These are phyloP conservation scores for Syzygium malaccense DNA, from an alignment of 441 rosid genomes.

Conservation along the genomic window DNA sequence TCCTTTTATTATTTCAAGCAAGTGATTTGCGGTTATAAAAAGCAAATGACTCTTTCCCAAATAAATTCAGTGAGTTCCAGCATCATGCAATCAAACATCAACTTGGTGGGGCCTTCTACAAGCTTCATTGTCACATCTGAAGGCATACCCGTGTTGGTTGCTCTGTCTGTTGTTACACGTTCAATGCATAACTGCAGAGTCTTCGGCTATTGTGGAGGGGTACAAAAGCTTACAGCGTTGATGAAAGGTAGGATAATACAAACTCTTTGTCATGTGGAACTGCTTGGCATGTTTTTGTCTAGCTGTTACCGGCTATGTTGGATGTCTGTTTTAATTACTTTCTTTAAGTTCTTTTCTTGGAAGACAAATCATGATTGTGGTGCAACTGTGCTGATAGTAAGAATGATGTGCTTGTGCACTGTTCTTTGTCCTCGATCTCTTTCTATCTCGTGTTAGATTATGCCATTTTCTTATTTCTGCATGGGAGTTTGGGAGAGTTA, in stretches of 20 bases:
- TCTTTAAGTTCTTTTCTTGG: not conserved
- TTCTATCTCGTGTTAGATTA: not conserved
- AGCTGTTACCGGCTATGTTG: not conserved
- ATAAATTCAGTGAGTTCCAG: constrained; percentile 37
- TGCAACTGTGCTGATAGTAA: not conserved
- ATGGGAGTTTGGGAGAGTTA: not conserved
- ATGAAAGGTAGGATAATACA: constrained; percentile 48
- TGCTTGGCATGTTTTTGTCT: not conserved
- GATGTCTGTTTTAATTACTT: not conserved
- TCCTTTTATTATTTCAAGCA: not conserved
- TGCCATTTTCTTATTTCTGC: not conserved
- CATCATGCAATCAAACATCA: constrained; percentile 20
- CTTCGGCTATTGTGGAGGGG: constrained; percentile 62
- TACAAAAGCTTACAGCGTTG: constrained; percentile 61
- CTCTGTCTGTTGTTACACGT: constrained; percentile 43
- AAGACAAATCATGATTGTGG: not conserved
- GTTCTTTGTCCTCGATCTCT: not conserved
- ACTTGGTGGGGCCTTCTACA: constrained; percentile 30
- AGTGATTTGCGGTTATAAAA: not conserved
- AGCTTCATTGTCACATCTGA: constrained; percentile 36
- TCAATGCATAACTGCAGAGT: constrained; percentile 74
- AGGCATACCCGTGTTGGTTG: constrained; percentile 52
- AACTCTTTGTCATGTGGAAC: not conserved
- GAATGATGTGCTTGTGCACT: not conserved
- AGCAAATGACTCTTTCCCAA: not conserved